Conservation (phyloP, 495 filamentous ascomycete species). For the Endocarpon pusillum region DNA sequence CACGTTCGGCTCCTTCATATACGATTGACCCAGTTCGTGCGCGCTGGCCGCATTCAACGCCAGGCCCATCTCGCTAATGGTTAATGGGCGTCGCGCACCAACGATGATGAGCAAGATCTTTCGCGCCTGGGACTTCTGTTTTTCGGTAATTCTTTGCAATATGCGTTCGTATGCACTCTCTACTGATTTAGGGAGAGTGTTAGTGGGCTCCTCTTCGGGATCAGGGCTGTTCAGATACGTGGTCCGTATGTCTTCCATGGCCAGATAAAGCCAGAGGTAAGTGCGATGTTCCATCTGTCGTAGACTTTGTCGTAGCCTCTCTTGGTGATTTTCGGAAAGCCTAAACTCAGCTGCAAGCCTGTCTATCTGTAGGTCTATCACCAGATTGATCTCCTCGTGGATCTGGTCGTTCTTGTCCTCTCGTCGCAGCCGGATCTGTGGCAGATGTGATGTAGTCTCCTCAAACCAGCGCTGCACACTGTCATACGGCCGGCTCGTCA, state of each 20-base stretch:
- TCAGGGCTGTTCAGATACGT: conserved; percentile 8
- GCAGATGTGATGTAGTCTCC: conserved; percentile 7
- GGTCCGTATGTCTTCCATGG: conserved; percentile 15
- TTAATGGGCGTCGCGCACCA: conserved; percentile 21
- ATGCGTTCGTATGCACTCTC: conserved; percentile 26
- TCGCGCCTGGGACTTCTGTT: conserved; percentile 8
- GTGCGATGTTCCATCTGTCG: conserved; percentile 18
- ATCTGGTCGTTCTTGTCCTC: conserved; percentile 21
- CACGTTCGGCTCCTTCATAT: too few relatives aligned
- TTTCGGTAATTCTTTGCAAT: conserved; percentile 9
- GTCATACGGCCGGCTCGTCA: conserved; percentile 31
- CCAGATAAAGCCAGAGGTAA: conserved; percentile 31
- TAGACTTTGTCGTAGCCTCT: conserved; percentile 10
- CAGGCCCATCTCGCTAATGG: conserved; percentile 21
- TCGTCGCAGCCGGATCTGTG: conserved; percentile 22
- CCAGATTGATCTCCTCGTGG: conserved; percentile 24
- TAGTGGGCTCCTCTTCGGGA: conserved; percentile 9
- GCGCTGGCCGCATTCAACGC: conserved; percentile 13
- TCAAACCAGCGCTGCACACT: conserved; percentile 21
- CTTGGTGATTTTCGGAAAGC: conserved; percentile 12
- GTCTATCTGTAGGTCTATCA: conserved; percentile 15
- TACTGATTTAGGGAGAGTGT: conserved; percentile 17
- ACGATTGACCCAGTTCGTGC: too few relatives aligned
- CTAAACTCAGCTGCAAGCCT: conserved; percentile 5
- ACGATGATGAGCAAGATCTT: conserved; percentile 23